phyloP scores from a whole-genome alignment of 805 yeast genomes.

The Yamadazyma olivae region DNA sequence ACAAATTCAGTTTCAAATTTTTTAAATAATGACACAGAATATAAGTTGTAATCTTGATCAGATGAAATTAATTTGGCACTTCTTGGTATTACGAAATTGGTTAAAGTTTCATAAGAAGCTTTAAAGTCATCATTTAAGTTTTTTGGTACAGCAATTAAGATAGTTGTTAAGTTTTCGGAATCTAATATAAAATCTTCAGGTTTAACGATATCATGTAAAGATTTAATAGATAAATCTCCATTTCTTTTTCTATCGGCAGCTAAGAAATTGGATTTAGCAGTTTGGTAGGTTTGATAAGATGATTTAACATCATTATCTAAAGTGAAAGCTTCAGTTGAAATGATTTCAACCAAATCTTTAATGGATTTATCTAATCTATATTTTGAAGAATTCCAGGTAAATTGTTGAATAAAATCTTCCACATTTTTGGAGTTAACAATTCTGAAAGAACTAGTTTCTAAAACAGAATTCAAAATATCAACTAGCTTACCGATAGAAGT shows the following conservation, averaged over 20 bases:
- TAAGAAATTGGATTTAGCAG: constrained; percentile 76
- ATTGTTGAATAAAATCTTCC: constrained; percentile 64
- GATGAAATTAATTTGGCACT: constrained; percentile 66
- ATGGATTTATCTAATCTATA: constrained; percentile 83
- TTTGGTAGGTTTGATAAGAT: constrained; percentile 71
- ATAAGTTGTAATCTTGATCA: constrained; percentile 74
- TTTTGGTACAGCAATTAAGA: constrained; percentile 87
- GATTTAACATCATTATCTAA: constrained; percentile 82
- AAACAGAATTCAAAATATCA: constrained; percentile 59
- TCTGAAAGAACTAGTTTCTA: constrained; percentile 23
- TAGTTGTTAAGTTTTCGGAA: constrained; percentile 82
- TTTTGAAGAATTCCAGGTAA: constrained; percentile 86
- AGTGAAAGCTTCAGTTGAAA: constrained; percentile 74
- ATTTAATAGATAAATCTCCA: constrained; percentile 89
- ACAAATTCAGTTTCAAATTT: constrained; percentile 71
- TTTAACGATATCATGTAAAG: constrained; percentile 83
- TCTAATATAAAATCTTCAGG: constrained; percentile 79
- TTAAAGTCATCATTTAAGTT: constrained; percentile 57
- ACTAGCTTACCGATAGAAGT: constrained; percentile 68
- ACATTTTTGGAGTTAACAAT: constrained; percentile 46
- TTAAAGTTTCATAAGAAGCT: constrained; percentile 68
- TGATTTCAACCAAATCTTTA: constrained; percentile 64
- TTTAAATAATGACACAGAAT: constrained; percentile 79
- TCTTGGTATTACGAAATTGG: constrained; percentile 87
- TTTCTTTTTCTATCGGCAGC: constrained; percentile 91